phyloP scores from a whole-genome alignment of 371 early-diverging fungal species.

The Smittium mucronatum region DNA sequence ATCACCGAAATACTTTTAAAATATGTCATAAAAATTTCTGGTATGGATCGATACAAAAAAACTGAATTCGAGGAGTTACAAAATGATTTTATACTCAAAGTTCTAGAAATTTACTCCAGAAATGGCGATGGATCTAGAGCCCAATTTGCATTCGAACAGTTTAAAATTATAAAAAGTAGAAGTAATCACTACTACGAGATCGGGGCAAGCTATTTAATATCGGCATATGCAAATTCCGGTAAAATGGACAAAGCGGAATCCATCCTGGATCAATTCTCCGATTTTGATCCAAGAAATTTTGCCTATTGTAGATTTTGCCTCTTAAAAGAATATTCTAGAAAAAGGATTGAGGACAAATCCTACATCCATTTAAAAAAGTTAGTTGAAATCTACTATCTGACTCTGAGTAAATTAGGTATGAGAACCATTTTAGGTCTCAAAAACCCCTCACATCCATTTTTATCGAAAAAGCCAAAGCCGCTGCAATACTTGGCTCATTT shows the following conservation, averaged over 20 bases:
- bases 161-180: background rate
- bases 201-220: background rate
- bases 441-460: background rate
- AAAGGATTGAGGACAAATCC: background rate
- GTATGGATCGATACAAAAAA: background rate
- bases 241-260: background rate
- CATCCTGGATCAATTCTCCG: background rate
- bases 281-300: background rate
- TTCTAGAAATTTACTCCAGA: slow-evolving; percentile 1
- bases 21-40: background rate
- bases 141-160: background rate
- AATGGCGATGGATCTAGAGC: background rate
- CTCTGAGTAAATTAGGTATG: background rate
- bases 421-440: background rate
- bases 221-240: slow-evolving; percentile 4
- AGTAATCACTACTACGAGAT: background rate
- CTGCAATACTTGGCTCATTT: background rate
- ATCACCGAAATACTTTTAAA: background rate
- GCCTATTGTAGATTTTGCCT: background rate
- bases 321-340: background rate
- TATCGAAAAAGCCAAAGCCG: background rate
- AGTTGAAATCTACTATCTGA: background rate
- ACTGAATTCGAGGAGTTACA: background rate
- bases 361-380: background rate
- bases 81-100: background rate